A percentile compares a stretch with the other conserved stretches of the same genome.
Evolutionary conservation across 2,329 filamentous ascomycete species (phyloP).

Genomic region (Ascochyta clinopodiicola): DNA sequence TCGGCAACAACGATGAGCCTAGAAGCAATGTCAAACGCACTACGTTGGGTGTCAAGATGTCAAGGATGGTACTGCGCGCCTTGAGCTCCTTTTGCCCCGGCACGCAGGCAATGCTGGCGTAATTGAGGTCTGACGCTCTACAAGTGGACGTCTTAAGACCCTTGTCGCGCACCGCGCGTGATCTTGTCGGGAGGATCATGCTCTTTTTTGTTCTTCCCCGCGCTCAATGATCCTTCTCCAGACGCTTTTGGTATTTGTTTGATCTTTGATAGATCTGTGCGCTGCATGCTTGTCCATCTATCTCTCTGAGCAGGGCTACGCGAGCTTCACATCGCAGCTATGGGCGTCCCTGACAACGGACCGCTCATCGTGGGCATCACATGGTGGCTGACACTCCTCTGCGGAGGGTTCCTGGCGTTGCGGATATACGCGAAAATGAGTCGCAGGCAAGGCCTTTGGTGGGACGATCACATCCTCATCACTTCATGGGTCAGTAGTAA

Average conservation of each 20-base stretch:
- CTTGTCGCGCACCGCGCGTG: conserved; percentile 6
- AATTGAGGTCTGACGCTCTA: neutral
- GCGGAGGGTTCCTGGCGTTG: conserved; percentile 29
- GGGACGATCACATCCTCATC: conserved; percentile 39
- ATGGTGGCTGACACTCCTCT: conserved; percentile 33
- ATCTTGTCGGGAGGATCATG: conserved; percentile 13
- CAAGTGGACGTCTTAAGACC: conserved; percentile 7
- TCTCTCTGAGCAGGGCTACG: neutral
- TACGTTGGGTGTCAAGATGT: conserved; percentile 17
- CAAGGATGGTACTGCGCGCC: conserved; percentile 3
- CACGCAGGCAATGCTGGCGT: neutral
- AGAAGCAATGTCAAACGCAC: conserved; percentile 9
- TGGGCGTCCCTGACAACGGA: conserved; percentile 27
- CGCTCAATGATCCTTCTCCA: conserved; percentile 3
- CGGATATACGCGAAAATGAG: conserved; percentile 38
- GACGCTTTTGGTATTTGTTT: conserved; percentile 1
- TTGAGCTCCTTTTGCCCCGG: conserved; percentile 4
- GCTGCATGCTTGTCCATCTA: neutral
- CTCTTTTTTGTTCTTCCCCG: conserved; percentile 1
- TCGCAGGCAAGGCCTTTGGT: conserved; percentile 35
- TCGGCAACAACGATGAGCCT: conserved; percentile 12
- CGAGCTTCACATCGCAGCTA: conserved; percentile 2
- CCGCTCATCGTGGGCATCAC: conserved; percentile 33
- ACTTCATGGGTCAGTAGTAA: conserved; percentile 30
- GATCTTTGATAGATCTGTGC: conserved; percentile 3